A percentile compares a stretch with the other conserved stretches of the same genome.
These are phyloP conservation scores for Zopfia rhizophila DNA, from an alignment of 2,329 filamentous ascomycete genomes.

Conservation along the genomic window DNA sequence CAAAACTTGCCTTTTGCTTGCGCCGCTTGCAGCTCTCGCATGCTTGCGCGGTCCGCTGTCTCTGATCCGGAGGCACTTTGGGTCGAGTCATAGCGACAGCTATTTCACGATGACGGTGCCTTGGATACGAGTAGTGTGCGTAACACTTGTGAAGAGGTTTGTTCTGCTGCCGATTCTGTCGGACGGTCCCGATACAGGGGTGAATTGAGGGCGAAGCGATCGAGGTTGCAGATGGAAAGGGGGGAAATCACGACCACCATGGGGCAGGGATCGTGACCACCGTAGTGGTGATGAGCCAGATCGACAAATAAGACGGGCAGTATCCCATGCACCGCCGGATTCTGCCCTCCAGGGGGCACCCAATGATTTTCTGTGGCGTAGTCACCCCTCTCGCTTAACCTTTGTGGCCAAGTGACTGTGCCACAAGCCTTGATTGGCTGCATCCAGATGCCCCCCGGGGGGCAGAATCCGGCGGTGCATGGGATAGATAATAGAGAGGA, in stretches of 20 bases:
- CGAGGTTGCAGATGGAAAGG: conserved; percentile 8
- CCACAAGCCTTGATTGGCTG: too few species aligned
- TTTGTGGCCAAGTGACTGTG: too few species aligned
- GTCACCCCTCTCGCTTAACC: too few species aligned
- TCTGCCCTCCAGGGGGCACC: too few species aligned
- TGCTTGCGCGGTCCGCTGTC: conserved; percentile 71
- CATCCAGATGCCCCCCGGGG: too few species aligned
- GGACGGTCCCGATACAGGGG: conserved; percentile 29
- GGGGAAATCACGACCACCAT: conserved; percentile 14
- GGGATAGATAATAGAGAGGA: conserved; percentile 3
- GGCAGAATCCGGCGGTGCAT: conserved; percentile 8
- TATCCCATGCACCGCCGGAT: too few species aligned
- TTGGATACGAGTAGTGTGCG: conserved; percentile 34
- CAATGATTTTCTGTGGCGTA: too few species aligned
- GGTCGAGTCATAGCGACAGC: conserved; percentile 43
- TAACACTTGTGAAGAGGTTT: conserved; percentile 14
- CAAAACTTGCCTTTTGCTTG: conserved; percentile 72
- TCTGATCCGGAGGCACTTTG: conserved; percentile 59
- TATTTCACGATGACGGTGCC: conserved; percentile 20
- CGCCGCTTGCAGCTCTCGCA: conserved; percentile 73
- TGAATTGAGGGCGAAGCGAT: conserved; percentile 44
- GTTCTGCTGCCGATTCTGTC: conserved; percentile 28
- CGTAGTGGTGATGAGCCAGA: conserved; percentile 12
- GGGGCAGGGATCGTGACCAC: conserved; percentile 19
- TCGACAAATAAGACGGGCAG: conserved; percentile 23